Conservation (phyloP, 2,329 filamentous ascomycete species). For the Albifimbria verrucaria region DNA sequence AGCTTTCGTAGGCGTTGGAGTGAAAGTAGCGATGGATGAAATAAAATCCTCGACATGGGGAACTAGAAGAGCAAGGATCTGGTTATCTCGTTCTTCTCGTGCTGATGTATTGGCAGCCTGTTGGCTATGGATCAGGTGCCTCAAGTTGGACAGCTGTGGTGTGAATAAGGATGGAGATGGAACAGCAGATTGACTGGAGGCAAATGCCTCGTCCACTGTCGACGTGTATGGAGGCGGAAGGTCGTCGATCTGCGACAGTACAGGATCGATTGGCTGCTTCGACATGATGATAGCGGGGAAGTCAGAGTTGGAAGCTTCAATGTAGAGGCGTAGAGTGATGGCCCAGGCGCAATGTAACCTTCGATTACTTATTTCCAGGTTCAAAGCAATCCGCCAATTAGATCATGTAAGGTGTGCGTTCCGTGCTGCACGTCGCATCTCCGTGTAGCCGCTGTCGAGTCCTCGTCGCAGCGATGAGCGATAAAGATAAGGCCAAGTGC, state of each 20-base stretch:
- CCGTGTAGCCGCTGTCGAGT: no score
- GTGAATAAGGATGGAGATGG: conserved; percentile 24
- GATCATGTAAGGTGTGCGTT: no score
- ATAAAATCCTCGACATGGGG: conserved; percentile 41
- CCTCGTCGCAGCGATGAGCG: neutral
- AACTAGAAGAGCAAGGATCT: conserved; percentile 34
- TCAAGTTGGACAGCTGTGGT: conserved; percentile 32
- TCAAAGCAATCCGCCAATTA: no score
- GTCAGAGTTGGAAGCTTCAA: no score
- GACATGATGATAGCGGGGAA: conserved; percentile 10
- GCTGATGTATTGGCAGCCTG: conserved; percentile 28
- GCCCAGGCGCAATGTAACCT: no score
- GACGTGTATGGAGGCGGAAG: neutral
- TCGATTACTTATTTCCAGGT: no score
- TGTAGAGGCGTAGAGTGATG: no score
- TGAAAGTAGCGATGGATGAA: conserved; percentile 29
- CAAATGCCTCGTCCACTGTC: conserved; percentile 7
- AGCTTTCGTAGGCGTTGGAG: conserved; percentile 28
- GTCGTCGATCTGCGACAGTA: neutral
- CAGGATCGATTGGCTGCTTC: conserved; percentile 3
- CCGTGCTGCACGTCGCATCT: no score
- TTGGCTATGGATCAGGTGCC: conserved; percentile 31
- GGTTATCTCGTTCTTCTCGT: conserved; percentile 34
- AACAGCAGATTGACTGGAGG: conserved; percentile 5
- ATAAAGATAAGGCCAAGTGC: neutral